A percentile compares a stretch with the other conserved stretches of the same genome.
These are phyloP conservation scores for Leavenworthia alabamica DNA, from an alignment of 345 rosid genomes.

Conservation along the genomic window DNA sequence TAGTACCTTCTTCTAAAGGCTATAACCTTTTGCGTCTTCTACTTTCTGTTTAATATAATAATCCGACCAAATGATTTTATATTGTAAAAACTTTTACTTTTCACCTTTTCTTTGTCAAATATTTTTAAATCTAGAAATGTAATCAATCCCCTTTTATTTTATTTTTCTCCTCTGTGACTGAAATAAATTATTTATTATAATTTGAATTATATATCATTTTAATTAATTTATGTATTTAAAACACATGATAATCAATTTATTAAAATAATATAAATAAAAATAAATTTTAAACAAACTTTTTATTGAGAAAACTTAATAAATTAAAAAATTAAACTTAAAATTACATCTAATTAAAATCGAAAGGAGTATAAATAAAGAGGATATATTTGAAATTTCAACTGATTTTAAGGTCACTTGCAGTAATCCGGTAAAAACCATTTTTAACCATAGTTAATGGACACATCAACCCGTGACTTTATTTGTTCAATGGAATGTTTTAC, in stretches of 20 bases:
- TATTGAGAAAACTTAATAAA: too few relatives aligned
- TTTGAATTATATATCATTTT: too few relatives aligned
- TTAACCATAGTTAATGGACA: not conserved
- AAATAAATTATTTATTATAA: too few relatives aligned
- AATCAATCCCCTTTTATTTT: not conserved
- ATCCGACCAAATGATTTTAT: not conserved
- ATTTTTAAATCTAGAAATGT: not conserved
- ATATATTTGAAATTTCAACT: not conserved
- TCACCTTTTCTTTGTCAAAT: conserved; percentile 4
- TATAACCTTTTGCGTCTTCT: not conserved
- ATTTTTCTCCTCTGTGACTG: not conserved
- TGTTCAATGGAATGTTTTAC: not conserved
- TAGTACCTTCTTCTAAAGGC: not conserved
- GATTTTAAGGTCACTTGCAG: not conserved
- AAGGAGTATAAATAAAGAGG: not conserved
- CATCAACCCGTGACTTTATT: not conserved
- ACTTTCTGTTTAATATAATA: not conserved
- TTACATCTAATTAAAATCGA: too few relatives aligned
- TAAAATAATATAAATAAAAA: too few relatives aligned
- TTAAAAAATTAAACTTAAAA: too few relatives aligned
- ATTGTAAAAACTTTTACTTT: not conserved
- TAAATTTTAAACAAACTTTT: too few relatives aligned
- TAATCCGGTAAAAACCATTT: too few relatives aligned
- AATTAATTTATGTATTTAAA: too few relatives aligned
- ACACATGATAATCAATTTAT: too few relatives aligned